These are phyloP conservation scores for Phenoliferia sp. DNA, from an alignment of 1,284 basidiomycete species.

Conservation along the genomic window DNA sequence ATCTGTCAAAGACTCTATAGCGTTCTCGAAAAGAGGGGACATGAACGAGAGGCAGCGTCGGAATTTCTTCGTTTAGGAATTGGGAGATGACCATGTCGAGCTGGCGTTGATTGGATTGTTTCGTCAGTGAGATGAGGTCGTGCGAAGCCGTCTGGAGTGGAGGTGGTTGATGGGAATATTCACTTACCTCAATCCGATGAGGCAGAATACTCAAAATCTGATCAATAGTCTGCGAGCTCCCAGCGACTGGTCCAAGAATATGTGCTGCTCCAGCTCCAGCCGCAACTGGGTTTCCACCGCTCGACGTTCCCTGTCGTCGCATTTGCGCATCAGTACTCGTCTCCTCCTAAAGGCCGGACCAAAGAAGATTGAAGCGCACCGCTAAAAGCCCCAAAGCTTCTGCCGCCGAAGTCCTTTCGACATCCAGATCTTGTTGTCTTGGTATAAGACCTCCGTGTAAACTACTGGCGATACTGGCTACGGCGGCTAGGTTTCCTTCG, in stretches of 20 bases:
- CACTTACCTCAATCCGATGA: conserved; percentile 14
- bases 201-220: conserved; percentile 7
- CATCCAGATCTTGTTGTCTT: neutral
- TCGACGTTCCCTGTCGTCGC: neutral
- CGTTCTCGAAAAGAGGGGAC: conserved; percentile 17
- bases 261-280: neutral
- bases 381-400: conserved; percentile 16
- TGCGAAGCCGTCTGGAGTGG: neutral
- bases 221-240: neutral
- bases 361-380: conserved; percentile 1
- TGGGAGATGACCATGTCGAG: conserved; percentile 18
- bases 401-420: conserved; percentile 2
- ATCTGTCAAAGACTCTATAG: conserved; percentile 3
- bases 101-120: neutral
- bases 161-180: too few relatives aligned
- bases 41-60: conserved; percentile 25
- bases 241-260: neutral
- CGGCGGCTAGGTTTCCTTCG: neutral
- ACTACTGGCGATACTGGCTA: neutral
- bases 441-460: neutral
- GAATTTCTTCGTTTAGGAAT: conserved; percentile 16
- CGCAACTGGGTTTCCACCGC: neutral
- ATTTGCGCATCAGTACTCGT: neutral
- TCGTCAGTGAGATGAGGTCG: neutral
- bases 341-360: neutral